Evolutionary conservation across 164 flowering plant species (phyloP).

Genomic region (Annona cherimola): DNA sequence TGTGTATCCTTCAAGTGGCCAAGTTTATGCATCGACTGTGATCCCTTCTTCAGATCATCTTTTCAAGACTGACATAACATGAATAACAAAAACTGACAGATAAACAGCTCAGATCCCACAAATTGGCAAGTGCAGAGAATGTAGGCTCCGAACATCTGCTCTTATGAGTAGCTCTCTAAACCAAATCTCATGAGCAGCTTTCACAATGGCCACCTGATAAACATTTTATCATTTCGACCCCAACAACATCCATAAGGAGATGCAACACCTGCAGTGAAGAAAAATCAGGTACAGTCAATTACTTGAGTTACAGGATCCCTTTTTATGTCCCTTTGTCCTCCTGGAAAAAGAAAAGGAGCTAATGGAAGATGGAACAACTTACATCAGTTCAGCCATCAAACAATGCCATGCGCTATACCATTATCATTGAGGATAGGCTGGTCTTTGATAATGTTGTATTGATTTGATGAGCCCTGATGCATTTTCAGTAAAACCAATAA

Average conservation of each 20-base stretch:
- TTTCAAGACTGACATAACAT: neutral
- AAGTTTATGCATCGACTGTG: neutral
- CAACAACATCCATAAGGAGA: neutral
- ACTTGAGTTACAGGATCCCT: neutral
- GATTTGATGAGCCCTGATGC: slow-evolving; percentile 4
- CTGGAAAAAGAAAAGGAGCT: neutral
- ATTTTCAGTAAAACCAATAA: slow-evolving; percentile 6
- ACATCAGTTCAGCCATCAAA: neutral
- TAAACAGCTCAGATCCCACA: neutral
- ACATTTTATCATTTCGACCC: neutral
- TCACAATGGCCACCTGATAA: neutral
- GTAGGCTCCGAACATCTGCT: neutral
- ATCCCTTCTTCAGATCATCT: neutral
- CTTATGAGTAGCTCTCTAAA: neutral
- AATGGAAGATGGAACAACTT: neutral
- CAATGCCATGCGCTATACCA: slow-evolving; percentile 2
- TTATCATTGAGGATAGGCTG: neutral
- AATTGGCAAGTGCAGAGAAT: neutral
- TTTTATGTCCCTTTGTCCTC: no score
- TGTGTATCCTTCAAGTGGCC: neutral
- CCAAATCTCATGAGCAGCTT: neutral
- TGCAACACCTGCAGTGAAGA: neutral
- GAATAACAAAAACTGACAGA: neutral
- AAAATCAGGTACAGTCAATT: neutral
- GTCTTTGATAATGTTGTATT: neutral